Conservation (phyloP, 352 stramenopile species). For the Phytophthora litchii region DNA sequence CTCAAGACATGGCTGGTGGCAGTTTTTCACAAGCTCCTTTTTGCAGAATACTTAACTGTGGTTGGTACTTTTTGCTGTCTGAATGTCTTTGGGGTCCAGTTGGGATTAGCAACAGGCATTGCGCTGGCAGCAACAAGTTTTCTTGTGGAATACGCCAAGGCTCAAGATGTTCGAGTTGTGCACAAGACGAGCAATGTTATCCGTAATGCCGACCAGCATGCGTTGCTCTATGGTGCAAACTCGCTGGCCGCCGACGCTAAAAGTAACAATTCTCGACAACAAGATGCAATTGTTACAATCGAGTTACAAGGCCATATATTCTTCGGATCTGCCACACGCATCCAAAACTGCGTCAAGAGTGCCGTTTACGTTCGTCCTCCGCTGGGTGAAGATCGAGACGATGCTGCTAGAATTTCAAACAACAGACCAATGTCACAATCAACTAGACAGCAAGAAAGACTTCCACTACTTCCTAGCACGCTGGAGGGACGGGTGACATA, state of each 20-base stretch:
- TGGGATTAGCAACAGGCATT: conserved; percentile 68
- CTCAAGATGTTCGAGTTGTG: conserved; percentile 59
- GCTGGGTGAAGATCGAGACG: neutral
- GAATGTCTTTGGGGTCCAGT: conserved; percentile 91
- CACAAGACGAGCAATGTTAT: conserved; percentile 73
- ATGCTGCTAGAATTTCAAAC: neutral
- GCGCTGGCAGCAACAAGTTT: conserved; percentile 71
- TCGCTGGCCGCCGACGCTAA: conserved; percentile 11
- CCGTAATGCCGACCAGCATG: conserved; percentile 66
- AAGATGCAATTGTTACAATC: conserved; percentile 65
- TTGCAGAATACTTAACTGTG: conserved; percentile 90
- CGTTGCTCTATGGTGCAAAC: conserved; percentile 44
- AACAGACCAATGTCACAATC: neutral
- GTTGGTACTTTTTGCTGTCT: conserved; percentile 92
- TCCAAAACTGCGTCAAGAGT: conserved; percentile 71
- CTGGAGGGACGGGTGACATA: conserved; percentile 13
- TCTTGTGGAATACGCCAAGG: conserved; percentile 82
- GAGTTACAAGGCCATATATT: conserved; percentile 80
- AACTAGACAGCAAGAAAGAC: conserved; percentile 8
- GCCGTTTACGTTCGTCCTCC: conserved; percentile 53
- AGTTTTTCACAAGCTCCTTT: conserved; percentile 63
- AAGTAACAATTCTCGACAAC: conserved; percentile 34
- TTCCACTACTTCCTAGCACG: conserved; percentile 19
- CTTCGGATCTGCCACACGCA: conserved; percentile 74
- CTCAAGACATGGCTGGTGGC: conserved; percentile 84